These are phyloP conservation scores for Kandelia obovata DNA, from an alignment of 345 rosid genomes.

Conservation along the genomic window DNA sequence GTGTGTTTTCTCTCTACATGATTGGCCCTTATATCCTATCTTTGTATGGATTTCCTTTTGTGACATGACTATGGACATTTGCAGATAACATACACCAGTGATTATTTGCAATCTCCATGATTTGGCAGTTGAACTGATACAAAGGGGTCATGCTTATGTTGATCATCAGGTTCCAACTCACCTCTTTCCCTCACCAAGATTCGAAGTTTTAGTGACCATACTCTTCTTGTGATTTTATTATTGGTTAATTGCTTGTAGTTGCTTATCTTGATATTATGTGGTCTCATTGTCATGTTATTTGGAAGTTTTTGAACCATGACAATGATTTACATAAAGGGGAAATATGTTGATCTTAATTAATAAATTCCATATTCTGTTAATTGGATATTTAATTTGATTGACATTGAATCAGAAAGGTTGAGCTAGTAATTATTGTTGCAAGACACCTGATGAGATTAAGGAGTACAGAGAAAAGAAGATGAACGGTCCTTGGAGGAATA, in stretches of 20 bases:
- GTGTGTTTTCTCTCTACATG: not conserved
- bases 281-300: too few species aligned
- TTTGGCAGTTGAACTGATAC: slow-evolving; percentile 81
- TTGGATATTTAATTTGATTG: not conserved
- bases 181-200: too few species aligned
- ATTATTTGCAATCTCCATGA: slow-evolving; percentile 90
- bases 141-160: slow-evolving; percentile 89
- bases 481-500: slow-evolving; percentile 97
- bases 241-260: too few species aligned
- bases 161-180: slow-evolving; percentile 75
- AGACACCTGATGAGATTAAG: slow-evolving; percentile 81
- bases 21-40: not conserved
- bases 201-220: too few species aligned
- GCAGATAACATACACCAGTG: slow-evolving; percentile 92
- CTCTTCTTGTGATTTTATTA: too few species aligned
- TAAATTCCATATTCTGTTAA: too few species aligned
- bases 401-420: not conserved
- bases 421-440: not conserved
- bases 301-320: too few species aligned
- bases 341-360: too few species aligned
- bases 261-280: too few species aligned
- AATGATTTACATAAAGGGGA: too few species aligned
- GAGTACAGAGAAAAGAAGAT: slow-evolving; percentile 81
- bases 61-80: slow-evolving; percentile 23
- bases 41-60: slow-evolving; percentile 10